Evolutionary conservation across 306 rosid species (phyloP).

Genomic region (cucumber (Cucumis sativus)): DNA sequence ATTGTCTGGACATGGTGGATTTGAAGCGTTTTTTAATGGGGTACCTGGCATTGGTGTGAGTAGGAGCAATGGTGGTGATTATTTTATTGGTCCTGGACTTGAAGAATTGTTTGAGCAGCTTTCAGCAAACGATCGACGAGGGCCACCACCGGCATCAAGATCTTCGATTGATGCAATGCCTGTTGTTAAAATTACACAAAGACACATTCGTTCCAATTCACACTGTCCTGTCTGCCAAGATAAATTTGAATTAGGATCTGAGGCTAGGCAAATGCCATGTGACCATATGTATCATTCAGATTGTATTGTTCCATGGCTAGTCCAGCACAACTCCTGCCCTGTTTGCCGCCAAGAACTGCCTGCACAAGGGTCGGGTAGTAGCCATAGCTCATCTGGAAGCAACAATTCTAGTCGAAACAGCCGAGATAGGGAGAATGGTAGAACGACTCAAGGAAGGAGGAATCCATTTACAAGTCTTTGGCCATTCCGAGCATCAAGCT

Average conservation of each 20-base stretch:
- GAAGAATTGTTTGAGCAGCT: constrained; percentile 12
- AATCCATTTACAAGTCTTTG: constrained; percentile 11
- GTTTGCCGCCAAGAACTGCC: constrained; percentile 16
- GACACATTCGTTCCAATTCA: not conserved
- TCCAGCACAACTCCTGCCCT: constrained; percentile 14
- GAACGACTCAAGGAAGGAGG: constrained; percentile 9
- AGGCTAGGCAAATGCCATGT: constrained; percentile 8
- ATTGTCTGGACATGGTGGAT: not conserved
- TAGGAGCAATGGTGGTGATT: constrained; percentile 11
- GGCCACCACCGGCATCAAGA: constrained; percentile 3
- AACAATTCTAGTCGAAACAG: not conserved
- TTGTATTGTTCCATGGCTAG: constrained; percentile 12
- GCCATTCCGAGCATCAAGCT: constrained; percentile 10
- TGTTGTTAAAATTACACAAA: not conserved
- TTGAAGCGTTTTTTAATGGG: constrained; percentile 13
- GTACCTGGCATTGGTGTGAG: constrained; percentile 12
- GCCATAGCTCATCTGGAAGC: not conserved
- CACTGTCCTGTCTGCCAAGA: constrained; percentile 14
- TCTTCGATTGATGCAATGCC: constrained; percentile 12
- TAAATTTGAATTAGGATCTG: constrained; percentile 6
- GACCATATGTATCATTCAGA: constrained; percentile 12
- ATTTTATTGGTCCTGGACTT: constrained; percentile 10
- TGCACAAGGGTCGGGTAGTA: constrained; percentile 6
- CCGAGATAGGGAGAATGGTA: constrained; percentile 1
- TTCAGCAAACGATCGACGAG: constrained; percentile 4